Evolutionary conservation across 352 stramenopile genomes (phyloP).

Genomic region (Pythium myriotylum): DNA sequence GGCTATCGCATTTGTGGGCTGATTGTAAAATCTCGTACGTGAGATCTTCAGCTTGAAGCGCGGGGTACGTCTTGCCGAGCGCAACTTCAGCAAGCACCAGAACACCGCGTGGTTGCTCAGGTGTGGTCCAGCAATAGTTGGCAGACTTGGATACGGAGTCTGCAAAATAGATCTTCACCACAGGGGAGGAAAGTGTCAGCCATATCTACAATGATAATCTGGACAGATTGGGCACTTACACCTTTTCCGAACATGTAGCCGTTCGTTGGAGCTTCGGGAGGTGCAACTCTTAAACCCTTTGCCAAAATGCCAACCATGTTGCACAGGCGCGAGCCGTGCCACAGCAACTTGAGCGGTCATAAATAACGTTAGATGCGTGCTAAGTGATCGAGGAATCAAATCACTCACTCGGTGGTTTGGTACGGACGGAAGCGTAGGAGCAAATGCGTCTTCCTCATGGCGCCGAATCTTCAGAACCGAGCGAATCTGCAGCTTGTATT

Average conservation of each 20-base stretch:
- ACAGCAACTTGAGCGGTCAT: conserved; percentile 53
- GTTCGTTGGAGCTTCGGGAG: conserved; percentile 72
- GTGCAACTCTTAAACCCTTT: conserved; percentile 79
- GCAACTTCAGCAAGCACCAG: conserved; percentile 70
- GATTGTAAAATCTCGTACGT: conserved; percentile 47
- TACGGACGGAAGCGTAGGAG: conserved; percentile 38
- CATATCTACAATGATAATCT: not conserved
- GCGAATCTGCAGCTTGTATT: conserved; percentile 49
- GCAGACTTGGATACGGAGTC: conserved; percentile 82
- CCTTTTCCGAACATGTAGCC: conserved; percentile 90
- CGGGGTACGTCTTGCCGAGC: conserved; percentile 47
- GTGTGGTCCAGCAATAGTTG: conserved; percentile 81
- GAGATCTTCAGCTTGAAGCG: conserved; percentile 56
- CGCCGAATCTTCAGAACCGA: conserved; percentile 56
- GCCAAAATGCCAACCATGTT: conserved; percentile 84
- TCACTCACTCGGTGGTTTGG: conserved; percentile 57
- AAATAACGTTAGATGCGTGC: not conserved
- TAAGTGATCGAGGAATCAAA: not conserved
- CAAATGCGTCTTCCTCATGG: conserved; percentile 44
- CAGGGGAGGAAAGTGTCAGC: not conserved
- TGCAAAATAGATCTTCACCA: conserved; percentile 84
- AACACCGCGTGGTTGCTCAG: conserved; percentile 60
- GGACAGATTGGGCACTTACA: conserved; percentile 33
- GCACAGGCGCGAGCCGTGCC: conserved; percentile 78
- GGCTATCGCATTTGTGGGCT: conserved; percentile 46